Base-by-base conservation (phyloP, 2,329 filamentous ascomycete species). In the Setomelanomma holmii region DNA sequence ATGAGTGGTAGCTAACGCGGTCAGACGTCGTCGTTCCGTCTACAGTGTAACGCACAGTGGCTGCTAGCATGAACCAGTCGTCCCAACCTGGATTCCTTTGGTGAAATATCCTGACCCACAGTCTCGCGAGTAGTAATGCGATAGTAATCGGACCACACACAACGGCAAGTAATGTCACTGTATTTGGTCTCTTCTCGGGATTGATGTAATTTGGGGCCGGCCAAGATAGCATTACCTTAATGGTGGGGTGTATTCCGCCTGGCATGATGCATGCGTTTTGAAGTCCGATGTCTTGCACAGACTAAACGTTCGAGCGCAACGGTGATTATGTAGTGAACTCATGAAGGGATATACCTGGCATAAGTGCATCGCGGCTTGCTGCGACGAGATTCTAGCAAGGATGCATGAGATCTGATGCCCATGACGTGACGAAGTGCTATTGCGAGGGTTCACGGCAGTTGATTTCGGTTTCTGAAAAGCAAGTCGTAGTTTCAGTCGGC, bases 1-100 rank as follows among this genome's bases (percentile, higher is more conserved):
- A 65, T 61, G 4, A 60, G 55, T 1, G 57, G 58, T 11, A 61
- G 30, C 67, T 71, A 8, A 1, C 4, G 2, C 1, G 4, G 33
- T 68, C 11, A 68, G 58, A 8, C 12, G 8, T 21, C 8, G n/a
- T 27, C 1, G 4, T 24, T n/a, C 1, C n/a, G n/a, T 30, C 4
- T 10, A 11, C 20, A 30, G 16, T 14, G 14, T 21, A n/a, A 53
- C 62, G 43, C 42, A 72, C 68, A 17, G 56, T 59, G 11, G 64
- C 63, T 21, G 57, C 61, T 11, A 68, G 12, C 57, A 71, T 65
- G 12, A 71, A 38, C 67, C 66, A 71, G 44, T 72, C 69, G 33
- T 71, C 69, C 58, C 50, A 63, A 5, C 67, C 65, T 11, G 64
- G 41, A 35, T 60, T 64, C 16, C 48, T 51, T 45, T 71, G 68